These are phyloP conservation scores for Hypoxylon sp. DNA, from an alignment of 2,329 filamentous ascomycete genomes.

Conservation along the genomic window DNA sequence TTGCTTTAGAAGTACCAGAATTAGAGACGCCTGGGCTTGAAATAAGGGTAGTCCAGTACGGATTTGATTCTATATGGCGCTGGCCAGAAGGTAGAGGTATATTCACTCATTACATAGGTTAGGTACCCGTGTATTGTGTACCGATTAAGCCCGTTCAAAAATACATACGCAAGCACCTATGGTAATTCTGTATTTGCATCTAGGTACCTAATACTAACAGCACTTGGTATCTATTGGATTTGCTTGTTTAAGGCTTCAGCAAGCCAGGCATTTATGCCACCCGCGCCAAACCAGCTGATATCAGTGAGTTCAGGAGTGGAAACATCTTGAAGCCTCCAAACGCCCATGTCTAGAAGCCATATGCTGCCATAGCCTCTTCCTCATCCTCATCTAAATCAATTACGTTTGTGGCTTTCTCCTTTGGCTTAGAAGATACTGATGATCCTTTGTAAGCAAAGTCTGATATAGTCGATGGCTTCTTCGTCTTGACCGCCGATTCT, in stretches of 20 bases:
- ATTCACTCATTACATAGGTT: no score
- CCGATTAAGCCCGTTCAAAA: background rate
- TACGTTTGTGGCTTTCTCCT: conserved; percentile 27
- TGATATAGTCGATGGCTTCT: conserved; percentile 55
- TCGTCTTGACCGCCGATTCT: conserved; percentile 64
- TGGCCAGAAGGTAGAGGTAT: no score
- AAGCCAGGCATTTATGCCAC: conserved; percentile 4
- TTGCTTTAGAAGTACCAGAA: no score
- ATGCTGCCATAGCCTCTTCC: conserved; percentile 65
- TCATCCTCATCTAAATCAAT: conserved; percentile 64
- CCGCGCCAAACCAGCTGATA: background rate
- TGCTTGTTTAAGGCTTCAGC: conserved; percentile 1
- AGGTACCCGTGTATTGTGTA: background rate
- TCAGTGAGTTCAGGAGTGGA: background rate
- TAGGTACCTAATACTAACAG: background rate
- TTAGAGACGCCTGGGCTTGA: no score
- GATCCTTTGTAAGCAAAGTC: conserved; percentile 59
- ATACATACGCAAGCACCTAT: background rate
- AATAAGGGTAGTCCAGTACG: no score
- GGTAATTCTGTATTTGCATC: background rate
- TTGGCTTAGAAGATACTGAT: conserved; percentile 32
- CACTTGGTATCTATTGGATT: conserved; percentile 11
- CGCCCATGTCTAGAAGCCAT: conserved; percentile 55
- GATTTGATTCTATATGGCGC: no score
- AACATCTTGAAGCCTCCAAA: background rate